Percentiles rank a stretch among this genome's conserved stretches.
These are phyloP conservation scores for Vinca major DNA, from an alignment of 305 asterid species.

Conservation along the genomic window DNA sequence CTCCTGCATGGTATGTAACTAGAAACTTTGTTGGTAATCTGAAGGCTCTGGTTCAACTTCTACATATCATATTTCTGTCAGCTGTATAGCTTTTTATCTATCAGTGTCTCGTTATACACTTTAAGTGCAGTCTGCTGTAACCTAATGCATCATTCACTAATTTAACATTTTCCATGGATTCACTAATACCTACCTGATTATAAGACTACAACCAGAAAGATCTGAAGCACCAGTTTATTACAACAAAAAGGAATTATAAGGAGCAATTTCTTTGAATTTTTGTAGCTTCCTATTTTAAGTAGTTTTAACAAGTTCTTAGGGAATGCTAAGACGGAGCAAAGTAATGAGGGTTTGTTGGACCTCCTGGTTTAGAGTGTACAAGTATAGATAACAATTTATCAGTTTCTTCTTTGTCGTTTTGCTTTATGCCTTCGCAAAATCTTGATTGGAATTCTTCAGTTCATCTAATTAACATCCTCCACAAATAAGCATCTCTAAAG, in stretches of 20 bases:
- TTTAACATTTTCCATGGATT: background rate
- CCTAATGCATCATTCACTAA: background rate
- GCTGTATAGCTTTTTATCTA: background rate
- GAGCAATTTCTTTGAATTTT: background rate
- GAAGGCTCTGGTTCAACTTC: background rate
- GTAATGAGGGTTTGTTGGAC: background rate
- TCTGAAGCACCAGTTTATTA: background rate
- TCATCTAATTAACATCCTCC: background rate
- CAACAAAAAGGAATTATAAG: background rate
- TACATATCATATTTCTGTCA: background rate
- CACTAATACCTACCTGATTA: background rate
- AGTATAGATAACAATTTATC: background rate
- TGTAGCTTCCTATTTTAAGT: background rate
- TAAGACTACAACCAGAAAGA: no score
- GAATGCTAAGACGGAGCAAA: background rate
- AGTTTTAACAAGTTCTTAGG: background rate
- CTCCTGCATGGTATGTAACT: slow-evolving; percentile 82
- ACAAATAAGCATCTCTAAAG: background rate
- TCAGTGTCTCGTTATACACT: background rate
- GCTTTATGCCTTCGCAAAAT: background rate
- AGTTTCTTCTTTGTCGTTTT: background rate
- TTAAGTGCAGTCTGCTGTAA: background rate
- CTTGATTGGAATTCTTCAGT: background rate
- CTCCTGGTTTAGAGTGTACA: background rate
- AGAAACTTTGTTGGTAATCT: background rate